These are phyloP conservation scores for Jacaranda mimosifolia DNA, from an alignment of 257 asterid genomes.

Conservation along the genomic window DNA sequence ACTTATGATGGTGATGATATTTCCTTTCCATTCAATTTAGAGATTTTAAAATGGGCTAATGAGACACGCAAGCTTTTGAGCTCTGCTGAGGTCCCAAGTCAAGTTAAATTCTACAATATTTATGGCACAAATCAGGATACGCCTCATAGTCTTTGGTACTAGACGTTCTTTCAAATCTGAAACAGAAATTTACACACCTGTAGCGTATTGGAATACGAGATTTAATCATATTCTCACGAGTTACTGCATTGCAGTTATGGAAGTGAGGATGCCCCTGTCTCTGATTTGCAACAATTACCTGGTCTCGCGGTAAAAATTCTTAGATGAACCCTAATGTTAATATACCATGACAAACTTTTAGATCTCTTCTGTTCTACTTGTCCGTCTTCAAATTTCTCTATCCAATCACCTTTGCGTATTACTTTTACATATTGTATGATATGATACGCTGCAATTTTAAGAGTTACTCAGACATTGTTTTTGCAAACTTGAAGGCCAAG, in stretches of 20 bases:
- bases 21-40: slow-evolving; percentile 74
- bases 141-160: slow-evolving; percentile 89
- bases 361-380: background rate
- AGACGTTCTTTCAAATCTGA: too few relatives aligned
- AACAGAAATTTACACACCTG: too few relatives aligned
- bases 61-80: slow-evolving; percentile 73
- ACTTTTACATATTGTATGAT: background rate
- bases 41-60: slow-evolving; percentile 84
- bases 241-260: slow-evolving; percentile 77
- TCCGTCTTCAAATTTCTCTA: too few relatives aligned
- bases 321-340: slow-evolving; percentile 3
- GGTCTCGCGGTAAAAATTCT: slow-evolving; percentile 56
- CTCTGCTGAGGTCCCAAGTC: slow-evolving; percentile 70
- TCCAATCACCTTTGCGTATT: too few relatives aligned
- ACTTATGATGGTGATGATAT: slow-evolving; percentile 64
- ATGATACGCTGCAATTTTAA: background rate
- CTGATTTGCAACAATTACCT: slow-evolving; percentile 73
- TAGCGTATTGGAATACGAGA: too few relatives aligned
- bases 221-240: slow-evolving; percentile 19
- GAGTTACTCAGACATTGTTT: too few relatives aligned
- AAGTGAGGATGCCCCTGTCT: slow-evolving; percentile 75
- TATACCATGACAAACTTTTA: slow-evolving; percentile 20
- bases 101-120: slow-evolving; percentile 84
- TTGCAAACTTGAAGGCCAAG: slow-evolving; percentile 58
- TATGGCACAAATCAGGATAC: slow-evolving; percentile 83